Conservation (phyloP, 2,329 filamentous ascomycete genomes). For the Achaetomium macrosporum region DNA sequence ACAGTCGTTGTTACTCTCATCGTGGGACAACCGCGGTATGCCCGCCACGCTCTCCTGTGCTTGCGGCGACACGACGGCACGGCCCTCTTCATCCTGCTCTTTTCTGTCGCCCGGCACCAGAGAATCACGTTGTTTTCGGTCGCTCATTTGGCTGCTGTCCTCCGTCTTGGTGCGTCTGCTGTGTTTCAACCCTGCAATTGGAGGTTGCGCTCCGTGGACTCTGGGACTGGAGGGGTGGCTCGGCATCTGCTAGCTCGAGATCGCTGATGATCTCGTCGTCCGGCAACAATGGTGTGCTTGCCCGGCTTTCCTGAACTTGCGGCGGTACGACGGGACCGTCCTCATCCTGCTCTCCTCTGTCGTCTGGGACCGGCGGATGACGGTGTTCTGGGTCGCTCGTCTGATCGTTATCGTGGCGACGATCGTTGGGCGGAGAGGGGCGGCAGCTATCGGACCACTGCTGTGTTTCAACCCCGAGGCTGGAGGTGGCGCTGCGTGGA, state of each 20-base stretch:
- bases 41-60: background rate
- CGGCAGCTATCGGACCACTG: conserved; percentile 2
- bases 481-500: conserved; percentile 3
- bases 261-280: background rate
- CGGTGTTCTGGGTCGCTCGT: conserved; percentile 5
- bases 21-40: background rate
- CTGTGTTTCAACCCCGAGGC: conserved; percentile 5
- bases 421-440: conserved; percentile 1
- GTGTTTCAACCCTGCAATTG: background rate
- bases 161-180: background rate
- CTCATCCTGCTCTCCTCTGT: conserved; percentile 10
- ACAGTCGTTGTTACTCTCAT: background rate
- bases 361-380: conserved; percentile 7
- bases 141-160: background rate
- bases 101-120: background rate
- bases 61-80: background rate
- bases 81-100: background rate
- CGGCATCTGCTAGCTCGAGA: background rate
- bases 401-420: conserved; percentile 1
- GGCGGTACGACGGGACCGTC: conserved; percentile 2
- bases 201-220: background rate
- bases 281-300: conserved; percentile 5
- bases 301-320: conserved; percentile 5
- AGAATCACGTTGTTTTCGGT: background rate
- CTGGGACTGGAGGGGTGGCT: background rate